These are phyloP conservation scores for Carex littledalei DNA, from an alignment of 176 grass and related monocot genomes.

Conservation along the genomic window DNA sequence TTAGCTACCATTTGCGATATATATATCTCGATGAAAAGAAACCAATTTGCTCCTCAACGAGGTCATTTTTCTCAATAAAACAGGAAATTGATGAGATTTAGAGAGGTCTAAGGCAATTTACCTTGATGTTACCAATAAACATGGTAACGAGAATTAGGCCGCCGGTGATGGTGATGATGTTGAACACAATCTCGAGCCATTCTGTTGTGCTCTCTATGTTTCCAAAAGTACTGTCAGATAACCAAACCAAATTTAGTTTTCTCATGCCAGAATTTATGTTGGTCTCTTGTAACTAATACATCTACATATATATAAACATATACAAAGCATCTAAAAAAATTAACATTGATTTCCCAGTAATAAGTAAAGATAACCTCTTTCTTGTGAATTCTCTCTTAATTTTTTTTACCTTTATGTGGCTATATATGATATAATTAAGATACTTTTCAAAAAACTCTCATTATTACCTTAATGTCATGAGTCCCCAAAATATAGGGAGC, in stretches of 20 bases:
- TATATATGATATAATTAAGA: background rate
- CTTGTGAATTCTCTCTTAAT: background rate
- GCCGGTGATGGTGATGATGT: constrained; percentile 78
- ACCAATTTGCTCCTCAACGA: background rate
- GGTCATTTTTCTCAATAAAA: background rate
- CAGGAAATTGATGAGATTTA: background rate
- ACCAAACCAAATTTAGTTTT: background rate
- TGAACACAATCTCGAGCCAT: constrained; percentile 96
- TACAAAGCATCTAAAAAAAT: background rate
- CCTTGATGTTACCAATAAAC: constrained; percentile 99
- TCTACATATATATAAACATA: background rate
- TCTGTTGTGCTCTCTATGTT: constrained; percentile 90
- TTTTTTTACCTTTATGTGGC: background rate
- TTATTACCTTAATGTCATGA: constrained; percentile 72
- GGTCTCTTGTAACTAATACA: background rate
- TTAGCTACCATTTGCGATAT: background rate
- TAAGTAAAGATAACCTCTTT: background rate
- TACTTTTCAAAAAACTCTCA: background rate
- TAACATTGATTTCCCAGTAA: background rate
- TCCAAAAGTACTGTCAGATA: constrained; percentile 59
- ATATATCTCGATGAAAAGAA: background rate
- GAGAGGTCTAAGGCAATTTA: background rate
- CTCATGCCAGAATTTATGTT: background rate
- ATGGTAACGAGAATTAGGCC: constrained; percentile 81
- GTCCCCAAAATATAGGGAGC: constrained; percentile 95